phyloP scores from a whole-genome alignment of 106 monocot genomes.

The Dioscorea dumetorum region DNA sequence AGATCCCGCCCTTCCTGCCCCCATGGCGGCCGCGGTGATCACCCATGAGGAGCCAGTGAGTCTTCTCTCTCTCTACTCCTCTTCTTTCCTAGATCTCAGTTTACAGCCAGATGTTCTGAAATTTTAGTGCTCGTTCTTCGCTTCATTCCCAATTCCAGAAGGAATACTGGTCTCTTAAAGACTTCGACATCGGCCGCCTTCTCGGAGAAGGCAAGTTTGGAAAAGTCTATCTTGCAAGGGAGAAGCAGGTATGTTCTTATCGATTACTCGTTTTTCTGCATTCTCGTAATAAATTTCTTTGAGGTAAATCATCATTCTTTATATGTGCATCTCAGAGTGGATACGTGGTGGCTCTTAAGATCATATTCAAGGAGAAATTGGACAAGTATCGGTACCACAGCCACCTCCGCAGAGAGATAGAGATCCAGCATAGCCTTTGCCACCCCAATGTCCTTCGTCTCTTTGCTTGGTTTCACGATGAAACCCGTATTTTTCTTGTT shows the following conservation, averaged over 20 bases:
- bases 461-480: conserved; percentile 85
- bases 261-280: not conserved
- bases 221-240: conserved; percentile 1
- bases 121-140: not conserved
- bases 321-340: conserved; percentile 45
- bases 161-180: not conserved
- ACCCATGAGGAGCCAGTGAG: not conserved
- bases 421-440: conserved; percentile 63
- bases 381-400: conserved; percentile 79
- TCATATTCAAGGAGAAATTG: conserved; percentile 75
- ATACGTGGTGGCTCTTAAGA: conserved; percentile 71
- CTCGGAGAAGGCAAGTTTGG: conserved; percentile 3
- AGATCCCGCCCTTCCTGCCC: not conserved
- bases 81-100: not conserved
- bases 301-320: not conserved
- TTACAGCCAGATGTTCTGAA: not conserved
- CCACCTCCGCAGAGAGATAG: conserved; percentile 77
- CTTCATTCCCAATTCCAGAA: not conserved
- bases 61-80: not conserved
- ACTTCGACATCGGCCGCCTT: conserved; percentile 5
- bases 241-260: not conserved
- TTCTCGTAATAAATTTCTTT: not conserved
- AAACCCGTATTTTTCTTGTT: conserved; percentile 66
- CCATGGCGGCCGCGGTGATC: not conserved
- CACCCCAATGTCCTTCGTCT: conserved; percentile 88